Evolutionary conservation across 202 grass and related monocot genomes (phyloP), one percentile per base, ranked within the genome.

Genomic region (Eragrostis tef): DNA sequence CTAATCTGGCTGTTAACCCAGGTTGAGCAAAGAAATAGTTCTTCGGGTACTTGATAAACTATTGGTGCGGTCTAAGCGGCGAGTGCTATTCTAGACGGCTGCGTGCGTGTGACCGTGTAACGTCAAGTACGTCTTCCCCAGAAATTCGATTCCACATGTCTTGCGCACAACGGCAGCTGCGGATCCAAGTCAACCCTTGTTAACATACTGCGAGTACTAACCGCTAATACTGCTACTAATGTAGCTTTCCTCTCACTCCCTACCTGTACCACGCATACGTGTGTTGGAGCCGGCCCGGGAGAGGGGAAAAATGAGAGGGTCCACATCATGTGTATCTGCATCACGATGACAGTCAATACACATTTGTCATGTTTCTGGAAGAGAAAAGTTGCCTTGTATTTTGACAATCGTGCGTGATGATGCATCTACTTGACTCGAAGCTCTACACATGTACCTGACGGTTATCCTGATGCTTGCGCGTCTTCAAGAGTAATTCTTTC

Each of bases 131-230:
- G 20, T 67, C 17, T 42, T 19, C 82, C 65, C 74, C 5, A 71
- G 76, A 85, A 62, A 84, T 78, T 85, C 82, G 53, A 78, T 63
- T 42, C 64, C 64, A 78, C 64, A 7, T 78, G 73, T 60, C 73
- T 77, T 78, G 64, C 73, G 36, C 70, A 7, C 73, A 62, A 78
- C 43, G 53, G 74, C 73, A 78, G 8, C 24, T 9, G 72, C 6
- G 45, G 81, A 67, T 83, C 62, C 22, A 53, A 51, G 80, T 73
- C 70, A 73, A 64, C 56, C 56, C 21, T 3, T 14, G 39, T 20
- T 62, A 27, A 27, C 6, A 2, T 59, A 63, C 15, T 13, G n/a
- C 15, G 4, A 14, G 14, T 52, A 14, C 62, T 39, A 10, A 16
- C n/a, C 54, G 16, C 62, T 6, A 29, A 13, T 60, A 54, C 11